Conservation (phyloP, 2,329 filamentous ascomycete genomes). For the Exutisphaerella laricina region DNA sequence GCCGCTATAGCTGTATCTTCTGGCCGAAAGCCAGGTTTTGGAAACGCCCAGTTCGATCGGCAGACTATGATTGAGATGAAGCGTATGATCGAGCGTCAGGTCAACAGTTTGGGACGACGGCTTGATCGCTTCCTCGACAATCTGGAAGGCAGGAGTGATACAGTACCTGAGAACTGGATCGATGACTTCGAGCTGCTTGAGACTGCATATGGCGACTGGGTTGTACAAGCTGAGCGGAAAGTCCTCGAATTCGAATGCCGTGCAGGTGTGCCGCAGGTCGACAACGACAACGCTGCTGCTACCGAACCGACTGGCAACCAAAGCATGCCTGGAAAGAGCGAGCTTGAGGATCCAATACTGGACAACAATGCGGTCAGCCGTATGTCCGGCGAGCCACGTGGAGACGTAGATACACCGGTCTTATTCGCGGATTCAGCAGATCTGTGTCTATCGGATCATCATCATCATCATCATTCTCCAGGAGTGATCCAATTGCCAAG, state of each 20-base stretch:
- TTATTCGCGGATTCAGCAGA: neutral
- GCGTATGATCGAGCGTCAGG: slow-evolving; percentile 59
- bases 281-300: neutral
- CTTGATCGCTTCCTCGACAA: slow-evolving; percentile 83
- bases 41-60: slow-evolving; percentile 16
- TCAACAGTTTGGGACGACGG: slow-evolving; percentile 63
- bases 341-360: neutral
- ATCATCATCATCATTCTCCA: too few species aligned
- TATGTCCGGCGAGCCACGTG: neutral
- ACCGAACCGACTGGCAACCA: neutral
- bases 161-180: slow-evolving; percentile 79
- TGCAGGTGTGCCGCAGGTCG: neutral
- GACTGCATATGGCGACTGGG: slow-evolving; percentile 72
- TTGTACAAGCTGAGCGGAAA: slow-evolving; percentile 66
- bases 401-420: neutral
- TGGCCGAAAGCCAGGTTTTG: slow-evolving; percentile 12
- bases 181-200: slow-evolving; percentile 80
- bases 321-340: neutral
- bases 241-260: slow-evolving; percentile 59
- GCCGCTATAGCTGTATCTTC: slow-evolving; percentile 45
- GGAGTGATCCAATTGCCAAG: too few species aligned
- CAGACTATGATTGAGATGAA: slow-evolving; percentile 36
- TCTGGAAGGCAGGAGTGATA: slow-evolving; percentile 77
- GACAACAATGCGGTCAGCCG: neutral
- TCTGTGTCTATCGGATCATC: neutral